Evolutionary conservation across 495 filamentous ascomycete genomes (phyloP).

Genomic region (Penicillium taxi): DNA sequence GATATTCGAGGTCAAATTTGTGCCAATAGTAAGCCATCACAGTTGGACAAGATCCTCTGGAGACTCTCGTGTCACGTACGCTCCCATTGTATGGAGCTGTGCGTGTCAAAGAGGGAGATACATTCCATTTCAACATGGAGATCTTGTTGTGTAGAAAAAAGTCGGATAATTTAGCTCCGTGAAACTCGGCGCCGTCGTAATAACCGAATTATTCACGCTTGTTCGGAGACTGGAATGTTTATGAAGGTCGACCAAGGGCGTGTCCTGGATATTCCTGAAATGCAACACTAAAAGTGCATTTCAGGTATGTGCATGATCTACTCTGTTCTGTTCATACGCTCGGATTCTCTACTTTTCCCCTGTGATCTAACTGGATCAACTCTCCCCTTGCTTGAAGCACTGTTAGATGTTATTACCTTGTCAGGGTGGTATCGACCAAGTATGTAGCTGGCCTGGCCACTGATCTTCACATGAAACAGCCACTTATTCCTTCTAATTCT

Average conservation of each 20-base stretch:
- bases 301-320: slow-evolving; percentile 1
- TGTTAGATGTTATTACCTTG: neutral
- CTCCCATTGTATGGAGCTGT: slow-evolving; percentile 34
- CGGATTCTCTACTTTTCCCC: neutral
- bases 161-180: too few relatives aligned
- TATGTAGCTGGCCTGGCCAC: neutral
- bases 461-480: neutral
- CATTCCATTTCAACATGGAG: too few relatives aligned
- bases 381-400: neutral
- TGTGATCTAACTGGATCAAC: neutral
- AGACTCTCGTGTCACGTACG: slow-evolving; percentile 45
- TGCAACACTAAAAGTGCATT: neutral
- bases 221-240: too few relatives aligned
- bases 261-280: neutral
- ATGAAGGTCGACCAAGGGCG: neutral
- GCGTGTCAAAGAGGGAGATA: slow-evolving; percentile 46
- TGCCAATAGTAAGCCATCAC: slow-evolving; percentile 32
- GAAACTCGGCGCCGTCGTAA: too few relatives aligned
- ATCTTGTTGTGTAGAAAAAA: too few relatives aligned
- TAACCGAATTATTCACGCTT: too few relatives aligned
- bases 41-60: slow-evolving; percentile 26
- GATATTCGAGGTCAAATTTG: slow-evolving; percentile 45
- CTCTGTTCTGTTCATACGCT: neutral
- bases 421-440: neutral
- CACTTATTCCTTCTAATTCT: neutral